Percentiles rank a stretch among this genome's conserved stretches.
phyloP scores from a whole-genome alignment of 2,329 filamentous ascomycete genomes.

The Monilinia vaccinii-corymbosi region DNA sequence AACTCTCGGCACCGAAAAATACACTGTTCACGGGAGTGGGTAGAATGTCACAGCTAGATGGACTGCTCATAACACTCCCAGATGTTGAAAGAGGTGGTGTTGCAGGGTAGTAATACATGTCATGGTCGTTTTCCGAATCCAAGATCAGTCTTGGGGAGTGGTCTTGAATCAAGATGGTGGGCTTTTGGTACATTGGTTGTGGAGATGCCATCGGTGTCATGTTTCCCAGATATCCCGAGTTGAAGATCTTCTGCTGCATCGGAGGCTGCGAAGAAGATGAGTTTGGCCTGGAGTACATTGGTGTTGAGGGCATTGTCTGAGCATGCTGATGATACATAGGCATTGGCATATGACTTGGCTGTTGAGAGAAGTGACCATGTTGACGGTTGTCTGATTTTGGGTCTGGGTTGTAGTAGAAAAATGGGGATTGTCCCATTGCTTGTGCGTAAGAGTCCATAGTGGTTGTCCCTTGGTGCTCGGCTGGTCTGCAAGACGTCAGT shows the following conservation, averaged over 20 bases:
- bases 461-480: constrained; percentile 11
- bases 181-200: constrained; percentile 63
- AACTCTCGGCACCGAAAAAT: constrained; percentile 63
- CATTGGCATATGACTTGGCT: constrained; percentile 40
- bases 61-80: constrained; percentile 79
- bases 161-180: constrained; percentile 57
- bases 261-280: constrained; percentile 55
- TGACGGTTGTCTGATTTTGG: constrained; percentile 62
- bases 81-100: constrained; percentile 82
- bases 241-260: constrained; percentile 27
- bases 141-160: constrained; percentile 51
- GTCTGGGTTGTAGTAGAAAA: constrained; percentile 83
- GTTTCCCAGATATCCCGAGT: constrained; percentile 28
- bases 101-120: constrained; percentile 64
- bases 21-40: constrained; percentile 76
- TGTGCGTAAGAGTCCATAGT: constrained; percentile 35
- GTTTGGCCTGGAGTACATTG: constrained; percentile 55
- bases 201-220: constrained; percentile 72
- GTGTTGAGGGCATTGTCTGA: constrained; percentile 51
- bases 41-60: constrained; percentile 65
- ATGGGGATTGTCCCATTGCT: constrained; percentile 62
- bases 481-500: constrained; percentile 22
- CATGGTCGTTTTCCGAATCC: constrained; percentile 64
- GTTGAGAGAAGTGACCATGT: constrained; percentile 65
- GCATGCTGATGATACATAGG: constrained; percentile 43